Evolutionary conservation across 306 rosid genomes (phyloP).

Genomic region (Cicer chorassanicum): DNA sequence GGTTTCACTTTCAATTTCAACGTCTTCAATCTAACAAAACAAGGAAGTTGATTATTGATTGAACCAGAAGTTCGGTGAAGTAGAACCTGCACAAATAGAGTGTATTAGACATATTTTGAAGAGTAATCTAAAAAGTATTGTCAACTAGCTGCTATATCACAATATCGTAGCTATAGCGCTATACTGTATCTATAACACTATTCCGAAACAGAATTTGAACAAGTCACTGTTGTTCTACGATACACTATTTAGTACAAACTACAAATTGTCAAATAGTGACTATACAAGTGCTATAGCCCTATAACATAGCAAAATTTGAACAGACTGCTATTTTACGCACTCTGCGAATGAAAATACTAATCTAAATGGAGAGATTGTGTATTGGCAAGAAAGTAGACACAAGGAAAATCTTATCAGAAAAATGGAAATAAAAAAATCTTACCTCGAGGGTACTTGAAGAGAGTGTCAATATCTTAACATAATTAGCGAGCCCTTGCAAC

Average conservation of each 20-base stretch:
- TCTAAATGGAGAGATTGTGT: background rate
- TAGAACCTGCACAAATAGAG: conserved; percentile 8
- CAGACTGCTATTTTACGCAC: no score
- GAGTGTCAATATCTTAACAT: conserved; percentile 42
- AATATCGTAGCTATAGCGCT: no score
- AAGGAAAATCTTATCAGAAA: no score
- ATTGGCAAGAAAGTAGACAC: no score
- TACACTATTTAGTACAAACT: no score
- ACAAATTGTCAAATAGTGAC: no score
- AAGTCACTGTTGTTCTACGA: no score
- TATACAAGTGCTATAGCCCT: no score
- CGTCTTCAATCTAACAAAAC: conserved; percentile 10
- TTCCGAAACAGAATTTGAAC: no score
- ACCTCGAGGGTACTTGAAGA: conserved; percentile 32
- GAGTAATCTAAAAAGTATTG: background rate
- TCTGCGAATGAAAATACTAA: background rate
- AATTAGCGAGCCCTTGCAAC: conserved; percentile 27
- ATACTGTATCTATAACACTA: no score
- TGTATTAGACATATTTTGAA: background rate
- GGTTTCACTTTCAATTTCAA: background rate
- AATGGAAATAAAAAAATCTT: background rate
- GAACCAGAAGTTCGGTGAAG: background rate
- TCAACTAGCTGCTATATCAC: no score
- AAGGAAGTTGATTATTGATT: conserved; percentile 7
- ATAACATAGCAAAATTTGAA: no score